phyloP scores from a whole-genome alignment of 768 basidiomycete genomes.

The Suillus ampliporus region DNA sequence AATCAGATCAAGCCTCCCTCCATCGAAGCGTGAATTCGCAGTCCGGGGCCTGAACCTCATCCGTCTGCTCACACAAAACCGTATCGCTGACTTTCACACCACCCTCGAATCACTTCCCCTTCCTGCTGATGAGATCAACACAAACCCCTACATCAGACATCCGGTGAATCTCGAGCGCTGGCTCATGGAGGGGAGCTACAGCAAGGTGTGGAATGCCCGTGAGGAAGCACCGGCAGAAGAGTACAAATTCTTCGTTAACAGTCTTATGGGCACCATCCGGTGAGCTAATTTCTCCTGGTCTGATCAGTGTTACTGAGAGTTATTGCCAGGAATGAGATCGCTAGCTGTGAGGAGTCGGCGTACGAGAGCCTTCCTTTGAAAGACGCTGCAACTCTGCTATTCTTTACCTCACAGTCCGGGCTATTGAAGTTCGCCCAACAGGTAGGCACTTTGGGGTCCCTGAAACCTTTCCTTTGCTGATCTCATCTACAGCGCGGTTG shows the following conservation, averaged over 20 bases:
- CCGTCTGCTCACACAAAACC: constrained; percentile 91
- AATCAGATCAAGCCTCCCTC: constrained; percentile 72
- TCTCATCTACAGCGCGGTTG: constrained; percentile 68
- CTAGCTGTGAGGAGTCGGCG: constrained; percentile 93
- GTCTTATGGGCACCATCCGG: constrained; percentile 94
- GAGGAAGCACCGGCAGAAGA: constrained; percentile 93
- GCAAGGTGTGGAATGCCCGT: constrained; percentile 96
- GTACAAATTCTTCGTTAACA: constrained; percentile 93
- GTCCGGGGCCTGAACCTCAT: constrained; percentile 94
- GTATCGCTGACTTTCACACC: constrained; percentile 97
- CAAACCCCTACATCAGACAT: constrained; percentile 79
- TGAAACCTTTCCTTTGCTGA: neutral
- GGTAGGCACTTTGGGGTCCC: constrained; percentile 47
- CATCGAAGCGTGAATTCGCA: constrained; percentile 85
- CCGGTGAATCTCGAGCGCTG: constrained; percentile 93
- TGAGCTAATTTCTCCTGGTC: constrained; percentile 37
- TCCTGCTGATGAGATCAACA: constrained; percentile 66
- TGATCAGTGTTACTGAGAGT: constrained; percentile 13
- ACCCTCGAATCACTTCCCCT: constrained; percentile 88
- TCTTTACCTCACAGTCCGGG: constrained; percentile 86
- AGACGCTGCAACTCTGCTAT: constrained; percentile 89
- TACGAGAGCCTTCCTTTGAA: constrained; percentile 90
- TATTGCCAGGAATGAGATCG: constrained; percentile 85
- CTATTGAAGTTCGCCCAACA: constrained; percentile 81
- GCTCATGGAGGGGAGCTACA: constrained; percentile 99